Evolutionary conservation across 2,329 filamentous ascomycete genomes (phyloP), one percentile per base, ranked within the genome.

Genomic region (Orbilia javanica): DNA sequence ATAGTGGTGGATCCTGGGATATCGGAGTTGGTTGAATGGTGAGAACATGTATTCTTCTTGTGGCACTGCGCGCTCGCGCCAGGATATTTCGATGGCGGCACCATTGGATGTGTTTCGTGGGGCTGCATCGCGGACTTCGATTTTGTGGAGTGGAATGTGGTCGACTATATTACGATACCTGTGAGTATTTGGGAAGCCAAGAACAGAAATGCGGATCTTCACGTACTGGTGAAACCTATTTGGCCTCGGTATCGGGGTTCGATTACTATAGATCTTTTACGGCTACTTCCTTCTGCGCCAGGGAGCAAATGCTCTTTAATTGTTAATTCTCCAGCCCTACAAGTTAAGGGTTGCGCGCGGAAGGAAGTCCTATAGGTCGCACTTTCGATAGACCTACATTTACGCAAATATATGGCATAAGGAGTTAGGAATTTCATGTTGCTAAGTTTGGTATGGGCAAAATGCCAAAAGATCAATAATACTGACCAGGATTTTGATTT

Each of bases 1-100:
- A n/a, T 72, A 72, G n/a, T 72, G 68, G 46, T 72, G 68, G n/a
- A 72, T 72, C 34, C 15, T 46, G 6, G 68, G 57, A 25, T 72
- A 48, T 25, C 34, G 27, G 6, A 11, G 36, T 48, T 29, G 20
- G 31, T 44, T 64, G 29, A 44, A 68, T 1, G 68, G 68, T 31
- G 68, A 72, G 42, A 39, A 65, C 68, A 72, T 65, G 25, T 72
- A 72, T 44, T 72, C 57, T 8, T 34, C 34, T 39, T 63, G 44
- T n/a, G 57, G 46, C 1, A 72, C 34, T 3, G 25, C 18, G 11
- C 46, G 44, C 7, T 42, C 25, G 22, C 20, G 29, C 68, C 68
- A 72, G n/a, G 68, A 72, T 34, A 72, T 72, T 36, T 65, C 57
- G 22, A 72, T 72, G 18, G 57, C 57, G 34, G 68, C 57, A 25